Evolutionary conservation across 2,329 filamentous ascomycete species (phyloP).

Genomic region (Shiraia bambusicola): DNA sequence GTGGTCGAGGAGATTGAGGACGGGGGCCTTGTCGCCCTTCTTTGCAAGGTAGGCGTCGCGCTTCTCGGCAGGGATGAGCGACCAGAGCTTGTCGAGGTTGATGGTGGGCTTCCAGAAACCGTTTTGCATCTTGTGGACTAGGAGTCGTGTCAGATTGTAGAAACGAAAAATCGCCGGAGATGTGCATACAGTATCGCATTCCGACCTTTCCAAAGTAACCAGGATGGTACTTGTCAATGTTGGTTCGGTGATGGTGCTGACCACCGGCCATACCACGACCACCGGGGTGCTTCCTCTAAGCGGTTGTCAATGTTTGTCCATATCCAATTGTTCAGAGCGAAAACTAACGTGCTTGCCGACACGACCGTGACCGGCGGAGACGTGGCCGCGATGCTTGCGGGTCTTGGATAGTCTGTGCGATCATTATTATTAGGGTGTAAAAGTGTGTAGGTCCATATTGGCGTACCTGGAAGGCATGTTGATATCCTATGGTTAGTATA

Average conservation of each 20-base stretch:
- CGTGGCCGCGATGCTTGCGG: constrained; percentile 75
- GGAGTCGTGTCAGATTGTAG: constrained; percentile 47
- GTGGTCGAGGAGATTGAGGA: constrained; percentile 94
- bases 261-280: constrained; percentile 88
- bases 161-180: constrained; percentile 19
- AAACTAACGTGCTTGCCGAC: constrained; percentile 79
- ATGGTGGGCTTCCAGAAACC: constrained; percentile 98
- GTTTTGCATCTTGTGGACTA: constrained; percentile 87
- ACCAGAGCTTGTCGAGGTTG: constrained; percentile 99
- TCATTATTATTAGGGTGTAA: constrained; percentile 6
- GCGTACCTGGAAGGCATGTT: constrained; percentile 37
- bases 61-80: constrained; percentile 87
- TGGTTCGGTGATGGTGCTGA: constrained; percentile 96
- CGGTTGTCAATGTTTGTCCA: constrained; percentile 5
- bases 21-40: constrained; percentile 90
- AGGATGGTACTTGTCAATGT: constrained; percentile 91
- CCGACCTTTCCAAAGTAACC: constrained; percentile 99
- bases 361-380: constrained; percentile 97
- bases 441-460: constrained; percentile 1
- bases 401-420: constrained; percentile 30
- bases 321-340: neutral
- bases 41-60: constrained; percentile 87
- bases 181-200: constrained; percentile 26
- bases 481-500: constrained; percentile 28
- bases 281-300: constrained; percentile 73